phyloP scores from a whole-genome alignment of 1,284 basidiomycete genomes.

The Tausonia pullulans region DNA sequence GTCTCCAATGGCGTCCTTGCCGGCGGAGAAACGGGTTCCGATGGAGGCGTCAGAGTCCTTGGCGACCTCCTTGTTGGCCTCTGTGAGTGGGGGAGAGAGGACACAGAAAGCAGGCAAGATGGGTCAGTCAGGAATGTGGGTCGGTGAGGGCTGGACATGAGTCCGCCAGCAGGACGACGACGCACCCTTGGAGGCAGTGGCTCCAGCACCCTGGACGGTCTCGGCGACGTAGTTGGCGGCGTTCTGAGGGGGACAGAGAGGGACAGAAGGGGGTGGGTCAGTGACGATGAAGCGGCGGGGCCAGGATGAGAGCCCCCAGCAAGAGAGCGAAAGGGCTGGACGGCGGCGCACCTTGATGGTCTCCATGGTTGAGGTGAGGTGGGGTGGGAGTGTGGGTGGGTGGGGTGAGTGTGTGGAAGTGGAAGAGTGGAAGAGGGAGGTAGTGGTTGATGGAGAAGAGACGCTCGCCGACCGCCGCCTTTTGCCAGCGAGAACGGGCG shows the following conservation, averaged over 20 bases:
- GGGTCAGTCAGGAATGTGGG: not conserved
- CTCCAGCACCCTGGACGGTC: conserved; percentile 8
- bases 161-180: not conserved
- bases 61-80: conserved; percentile 7
- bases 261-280: not conserved
- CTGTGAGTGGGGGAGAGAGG: not conserved
- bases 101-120: too few species aligned
- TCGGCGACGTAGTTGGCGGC: conserved; percentile 17
- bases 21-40: conserved; percentile 8
- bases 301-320: too few species aligned
- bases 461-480: too few species aligned
- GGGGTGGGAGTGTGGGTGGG: too few species aligned
- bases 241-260: not conserved
- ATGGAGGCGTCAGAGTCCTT: conserved; percentile 15
- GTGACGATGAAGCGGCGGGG: not conserved
- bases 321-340: too few species aligned
- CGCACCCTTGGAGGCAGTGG: conserved; percentile 12
- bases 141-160: not conserved
- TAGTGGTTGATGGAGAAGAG: too few species aligned
- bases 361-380: too few species aligned
- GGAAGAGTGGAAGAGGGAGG: too few species aligned
- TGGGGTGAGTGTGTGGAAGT: too few species aligned
- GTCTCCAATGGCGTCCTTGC: conserved; percentile 10
- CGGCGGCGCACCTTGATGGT: too few species aligned
- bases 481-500: too few species aligned